Evolutionary conservation across 140 eudicot genomes (phyloP), one percentile per base, ranked within the genome.

Genomic region (Stevia rebaudiana): DNA sequence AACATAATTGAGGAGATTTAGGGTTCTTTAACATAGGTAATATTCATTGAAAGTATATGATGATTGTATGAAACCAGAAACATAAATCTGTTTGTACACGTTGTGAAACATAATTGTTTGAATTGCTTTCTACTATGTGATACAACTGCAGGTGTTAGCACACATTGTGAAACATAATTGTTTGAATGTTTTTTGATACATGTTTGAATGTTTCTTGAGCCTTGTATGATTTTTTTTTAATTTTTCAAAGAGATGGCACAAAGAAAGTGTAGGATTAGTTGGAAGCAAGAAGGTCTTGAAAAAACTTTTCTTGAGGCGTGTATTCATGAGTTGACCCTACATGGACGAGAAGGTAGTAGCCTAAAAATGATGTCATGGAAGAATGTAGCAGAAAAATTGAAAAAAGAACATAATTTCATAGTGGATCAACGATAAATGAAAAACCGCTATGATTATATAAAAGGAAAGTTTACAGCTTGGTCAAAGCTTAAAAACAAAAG

Each of bases 341-440:
- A 28, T 28, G 4, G 33, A 4, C 33, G 33, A 1, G 33, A 28
- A 4, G 33, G 33, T 1, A 4, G 33, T 28, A 28, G 4, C 33
- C 33, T 28, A 1, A 28, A 28, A 28, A 28, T 4, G 4, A 1
- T 28, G 33, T 28, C 33, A 28, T 28, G 33, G 33, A 28, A 28
- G 33, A 28, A 28, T 28, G 4, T 28, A 1, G 2, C 33, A 4
- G 33, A 28, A 28, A 28, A 28, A 28, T 28, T 28, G 4, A 28
- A 28, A 28, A 1, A 1, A 4, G 3, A 33, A 33, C 68, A 58
- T 57, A 67, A 67, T 24, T 40, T 65, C 15, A 41, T 67, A 4
- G 79, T 59, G n/a, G 57, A 74, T 11, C 61, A 23, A 36, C 64
- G 55, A 55, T 51, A 73, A 53, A 73, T 73, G 78, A 64, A 33